Conservation (phyloP, 805 yeast species). For the Kuraishia capsulata region DNA sequence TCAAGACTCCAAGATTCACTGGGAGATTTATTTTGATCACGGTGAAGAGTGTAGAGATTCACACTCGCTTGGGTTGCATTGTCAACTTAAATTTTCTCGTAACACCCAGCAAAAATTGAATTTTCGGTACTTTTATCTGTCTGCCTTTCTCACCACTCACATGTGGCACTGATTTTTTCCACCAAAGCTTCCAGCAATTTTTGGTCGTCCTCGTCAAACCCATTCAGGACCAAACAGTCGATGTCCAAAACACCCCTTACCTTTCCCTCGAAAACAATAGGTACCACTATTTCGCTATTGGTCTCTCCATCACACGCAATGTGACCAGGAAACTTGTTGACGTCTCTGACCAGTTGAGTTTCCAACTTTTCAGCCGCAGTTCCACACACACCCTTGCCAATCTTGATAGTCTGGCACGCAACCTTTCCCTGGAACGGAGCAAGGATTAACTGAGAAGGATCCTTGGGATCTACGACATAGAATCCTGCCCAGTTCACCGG, state of each 20-base stretch:
- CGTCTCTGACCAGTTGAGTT: constrained; percentile 76
- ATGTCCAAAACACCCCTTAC: constrained; percentile 77
- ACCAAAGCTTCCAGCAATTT: constrained; percentile 54
- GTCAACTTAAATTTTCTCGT: too few relatives aligned
- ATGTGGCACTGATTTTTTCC: constrained; percentile 35
- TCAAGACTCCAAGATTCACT: too few relatives aligned
- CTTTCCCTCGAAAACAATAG: constrained; percentile 37
- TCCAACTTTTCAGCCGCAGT: constrained; percentile 49
- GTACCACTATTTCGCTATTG: constrained; percentile 87
- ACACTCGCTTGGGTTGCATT: too few relatives aligned
- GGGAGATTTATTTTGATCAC: too few relatives aligned
- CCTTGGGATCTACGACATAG: constrained; percentile 44
- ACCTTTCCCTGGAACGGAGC: constrained; percentile 98
- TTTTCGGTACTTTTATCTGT: too few relatives aligned
- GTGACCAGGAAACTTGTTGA: constrained; percentile 77
- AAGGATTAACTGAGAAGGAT: constrained; percentile 41
- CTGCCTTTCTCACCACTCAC: too few relatives aligned
- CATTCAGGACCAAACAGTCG: constrained; percentile 59
- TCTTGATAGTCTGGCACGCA: constrained; percentile 76
- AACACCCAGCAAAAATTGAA: too few relatives aligned
- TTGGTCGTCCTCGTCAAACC: constrained; percentile 61
- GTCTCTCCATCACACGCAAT: constrained; percentile 98
- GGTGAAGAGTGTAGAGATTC: too few relatives aligned
- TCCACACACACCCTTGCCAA: constrained; percentile 92
- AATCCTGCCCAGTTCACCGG: constrained; percentile 92